Conservation (phyloP, 75 land plant species). For the Ceratopteris richardii region DNA sequence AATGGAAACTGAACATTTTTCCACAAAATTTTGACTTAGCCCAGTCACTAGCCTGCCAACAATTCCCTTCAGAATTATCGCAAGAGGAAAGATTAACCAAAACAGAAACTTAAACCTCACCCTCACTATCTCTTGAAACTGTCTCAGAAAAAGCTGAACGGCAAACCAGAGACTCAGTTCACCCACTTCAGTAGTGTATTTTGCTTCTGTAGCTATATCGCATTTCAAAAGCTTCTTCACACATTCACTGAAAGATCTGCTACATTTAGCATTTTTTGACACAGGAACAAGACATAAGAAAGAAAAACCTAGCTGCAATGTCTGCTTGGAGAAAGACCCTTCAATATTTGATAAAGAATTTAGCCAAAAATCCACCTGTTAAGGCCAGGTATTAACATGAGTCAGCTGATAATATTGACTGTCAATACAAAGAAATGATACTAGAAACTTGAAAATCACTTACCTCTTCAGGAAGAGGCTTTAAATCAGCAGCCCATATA, state of each 20-base stretch:
- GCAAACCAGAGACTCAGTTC: slow-evolving; percentile 39
- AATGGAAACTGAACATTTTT: too few species aligned
- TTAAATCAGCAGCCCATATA: slow-evolving; percentile 25
- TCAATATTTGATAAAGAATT: slow-evolving; percentile 4
- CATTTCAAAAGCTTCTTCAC: slow-evolving; percentile 18
- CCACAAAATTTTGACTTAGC: too few species aligned
- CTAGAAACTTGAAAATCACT: too few species aligned
- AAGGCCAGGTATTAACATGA: background rate
- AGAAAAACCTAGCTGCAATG: slow-evolving; percentile 33
- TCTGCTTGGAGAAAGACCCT: slow-evolving; percentile 14
- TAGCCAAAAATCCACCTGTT: slow-evolving; percentile 33
- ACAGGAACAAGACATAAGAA: slow-evolving; percentile 44
- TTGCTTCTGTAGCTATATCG: slow-evolving; percentile 2
- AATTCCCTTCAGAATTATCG: too few species aligned
- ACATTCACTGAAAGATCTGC: slow-evolving; percentile 16
- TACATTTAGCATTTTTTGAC: slow-evolving; percentile 18
- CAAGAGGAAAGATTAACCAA: too few species aligned
- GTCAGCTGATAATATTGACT: too few species aligned
- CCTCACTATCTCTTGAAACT: slow-evolving; percentile 26
- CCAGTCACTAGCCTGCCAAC: too few species aligned
- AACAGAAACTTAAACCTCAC: too few species aligned
- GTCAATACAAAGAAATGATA: too few species aligned
- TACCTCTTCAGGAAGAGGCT: slow-evolving; percentile 40
- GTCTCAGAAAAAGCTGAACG: slow-evolving; percentile 31
- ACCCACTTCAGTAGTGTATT: slow-evolving; percentile 2